Percentiles rank a stretch among this genome's conserved stretches.
phyloP scores from a whole-genome alignment of 1,284 basidiomycete species.

The Microbotryum lychnidis-dioicae region DNA sequence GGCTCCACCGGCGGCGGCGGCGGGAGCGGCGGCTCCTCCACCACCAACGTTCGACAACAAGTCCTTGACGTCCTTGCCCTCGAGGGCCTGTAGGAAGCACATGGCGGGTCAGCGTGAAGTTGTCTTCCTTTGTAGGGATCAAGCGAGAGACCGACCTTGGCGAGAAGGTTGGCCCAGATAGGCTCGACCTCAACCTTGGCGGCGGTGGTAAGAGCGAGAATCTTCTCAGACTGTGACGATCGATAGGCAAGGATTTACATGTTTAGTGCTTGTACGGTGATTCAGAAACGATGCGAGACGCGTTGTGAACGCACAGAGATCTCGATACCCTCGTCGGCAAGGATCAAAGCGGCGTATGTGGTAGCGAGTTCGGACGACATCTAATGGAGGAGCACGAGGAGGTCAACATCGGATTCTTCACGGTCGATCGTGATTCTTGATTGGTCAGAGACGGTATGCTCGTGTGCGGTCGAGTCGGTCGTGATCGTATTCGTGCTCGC shows the following conservation, averaged over 20 bases:
- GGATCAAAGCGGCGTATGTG: slow-evolving; percentile 88
- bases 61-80: slow-evolving; percentile 95
- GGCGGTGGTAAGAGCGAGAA: slow-evolving; percentile 68
- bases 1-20: slow-evolving; percentile 50
- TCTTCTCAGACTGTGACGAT: slow-evolving; percentile 73
- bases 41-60: slow-evolving; percentile 78
- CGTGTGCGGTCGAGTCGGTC: too few species aligned
- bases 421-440: too few species aligned
- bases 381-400: neutral
- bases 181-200: slow-evolving; percentile 83
- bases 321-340: slow-evolving; percentile 92
- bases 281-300: neutral
- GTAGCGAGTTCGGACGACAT: slow-evolving; percentile 61
- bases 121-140: too few species aligned
- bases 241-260: neutral
- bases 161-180: slow-evolving; percentile 94
- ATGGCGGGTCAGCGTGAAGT: neutral
- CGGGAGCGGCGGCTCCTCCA: slow-evolving; percentile 52
- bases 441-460: too few species aligned
- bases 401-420: neutral
- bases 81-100: slow-evolving; percentile 53
- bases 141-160: slow-evolving; percentile 51
- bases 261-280: neutral
- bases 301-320: slow-evolving; percentile 69
- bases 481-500: too few species aligned